Conservation (phyloP, 352 stramenopile species). For the Aphanomyces astaci region DNA sequence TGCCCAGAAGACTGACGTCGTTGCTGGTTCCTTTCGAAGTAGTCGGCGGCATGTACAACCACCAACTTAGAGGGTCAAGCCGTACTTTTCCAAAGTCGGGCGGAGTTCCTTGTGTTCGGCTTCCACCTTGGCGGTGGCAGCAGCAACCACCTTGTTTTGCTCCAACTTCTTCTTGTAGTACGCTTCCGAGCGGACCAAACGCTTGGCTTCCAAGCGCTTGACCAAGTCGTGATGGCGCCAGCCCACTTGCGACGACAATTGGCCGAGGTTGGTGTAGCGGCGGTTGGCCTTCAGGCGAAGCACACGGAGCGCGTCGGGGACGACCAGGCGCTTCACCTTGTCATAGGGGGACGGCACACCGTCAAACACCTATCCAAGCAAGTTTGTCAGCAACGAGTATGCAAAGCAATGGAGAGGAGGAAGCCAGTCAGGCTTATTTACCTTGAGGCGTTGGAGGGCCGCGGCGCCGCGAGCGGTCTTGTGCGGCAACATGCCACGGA, state of each 20-base stretch:
- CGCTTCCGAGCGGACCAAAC: constrained; percentile 91
- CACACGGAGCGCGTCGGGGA: constrained; percentile 93
- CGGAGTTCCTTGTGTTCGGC: constrained; percentile 78
- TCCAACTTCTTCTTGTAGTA: constrained; percentile 97
- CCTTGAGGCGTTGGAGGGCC: constrained; percentile 93
- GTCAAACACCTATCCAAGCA: constrained; percentile 88
- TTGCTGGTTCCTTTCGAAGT: not conserved
- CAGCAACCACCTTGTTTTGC: constrained; percentile 82
- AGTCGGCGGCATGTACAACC: not conserved
- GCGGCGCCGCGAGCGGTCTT: constrained; percentile 95
- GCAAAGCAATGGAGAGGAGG: not conserved
- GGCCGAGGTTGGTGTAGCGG: constrained; percentile 93
- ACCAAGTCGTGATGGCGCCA: constrained; percentile 97
- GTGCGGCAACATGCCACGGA: constrained; percentile 98
- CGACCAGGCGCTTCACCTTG: constrained; percentile 98
- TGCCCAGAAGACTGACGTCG: not conserved
- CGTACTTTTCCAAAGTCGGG: constrained; percentile 73
- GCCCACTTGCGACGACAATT: constrained; percentile 92
- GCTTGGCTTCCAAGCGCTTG: constrained; percentile 89
- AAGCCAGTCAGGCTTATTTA: constrained; percentile 27
- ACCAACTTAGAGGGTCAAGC: constrained; percentile 48
- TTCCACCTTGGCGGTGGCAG: constrained; percentile 87
- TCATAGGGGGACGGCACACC: constrained; percentile 98
- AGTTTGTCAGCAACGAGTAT: not conserved
- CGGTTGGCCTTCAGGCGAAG: constrained; percentile 92